These are phyloP conservation scores for Nakazawaea anatomiae DNA, from an alignment of 805 yeast species.

Conservation along the genomic window DNA sequence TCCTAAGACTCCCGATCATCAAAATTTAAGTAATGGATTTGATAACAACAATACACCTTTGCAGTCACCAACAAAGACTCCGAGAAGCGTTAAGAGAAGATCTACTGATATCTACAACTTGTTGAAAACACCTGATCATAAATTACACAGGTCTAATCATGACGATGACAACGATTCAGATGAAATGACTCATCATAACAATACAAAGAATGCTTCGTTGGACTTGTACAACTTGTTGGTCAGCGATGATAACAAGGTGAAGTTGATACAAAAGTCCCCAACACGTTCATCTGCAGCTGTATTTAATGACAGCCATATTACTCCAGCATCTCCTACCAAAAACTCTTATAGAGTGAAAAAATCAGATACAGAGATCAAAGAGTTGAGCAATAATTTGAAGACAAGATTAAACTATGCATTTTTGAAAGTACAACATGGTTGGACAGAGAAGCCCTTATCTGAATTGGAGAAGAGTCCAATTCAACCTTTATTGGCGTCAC, in stretches of 20 bases:
- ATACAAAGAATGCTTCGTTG: constrained; percentile 23
- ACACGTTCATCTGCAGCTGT: constrained; percentile 19
- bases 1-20: constrained; percentile 25
- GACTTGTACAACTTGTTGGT: constrained; percentile 24
- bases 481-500: not conserved
- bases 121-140: constrained; percentile 27
- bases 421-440: constrained; percentile 28
- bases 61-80: constrained; percentile 24
- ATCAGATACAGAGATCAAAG: constrained; percentile 26
- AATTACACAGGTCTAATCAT: not conserved
- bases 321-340: constrained; percentile 18
- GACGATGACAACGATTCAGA: not conserved
- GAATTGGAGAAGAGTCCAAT: constrained; percentile 8
- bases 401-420: constrained; percentile 30
- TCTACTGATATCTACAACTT: constrained; percentile 29
- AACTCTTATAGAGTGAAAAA: constrained; percentile 23
- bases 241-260: constrained; percentile 7
- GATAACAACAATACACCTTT: constrained; percentile 28
- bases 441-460: constrained; percentile 6
- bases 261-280: constrained; percentile 5
- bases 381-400: constrained; percentile 28
- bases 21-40: constrained; percentile 16
- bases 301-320: constrained; percentile 19
- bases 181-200: constrained; percentile 1
- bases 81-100: constrained; percentile 24